phyloP scores from a whole-genome alignment of 768 basidiomycete genomes.

The Hypsizygus marmoreus region DNA sequence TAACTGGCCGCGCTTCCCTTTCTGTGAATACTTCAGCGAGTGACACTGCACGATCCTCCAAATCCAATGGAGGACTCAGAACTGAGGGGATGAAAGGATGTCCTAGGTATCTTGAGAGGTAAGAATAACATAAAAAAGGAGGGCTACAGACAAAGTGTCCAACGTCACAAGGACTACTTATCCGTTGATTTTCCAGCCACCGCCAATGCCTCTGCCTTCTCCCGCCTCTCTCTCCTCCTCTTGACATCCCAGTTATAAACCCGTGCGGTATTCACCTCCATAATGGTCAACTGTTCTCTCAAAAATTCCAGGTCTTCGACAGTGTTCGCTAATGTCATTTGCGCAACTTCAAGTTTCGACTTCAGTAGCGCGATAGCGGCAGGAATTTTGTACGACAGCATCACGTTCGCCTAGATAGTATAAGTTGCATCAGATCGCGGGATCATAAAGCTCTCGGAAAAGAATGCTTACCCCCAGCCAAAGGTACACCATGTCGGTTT shows the following conservation, averaged over 20 bases:
- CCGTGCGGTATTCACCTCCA: conserved; percentile 94
- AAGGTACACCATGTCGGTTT: conserved; percentile 86
- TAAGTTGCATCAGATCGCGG: neutral
- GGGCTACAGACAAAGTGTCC: too few species aligned
- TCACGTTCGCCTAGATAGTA: conserved; percentile 82
- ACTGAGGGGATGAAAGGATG: too few species aligned
- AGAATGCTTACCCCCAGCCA: conserved; percentile 92
- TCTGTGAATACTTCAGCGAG: too few species aligned
- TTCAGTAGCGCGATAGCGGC: conserved; percentile 74
- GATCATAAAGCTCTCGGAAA: neutral
- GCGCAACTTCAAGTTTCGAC: conserved; percentile 74
- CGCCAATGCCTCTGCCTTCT: conserved; percentile 34
- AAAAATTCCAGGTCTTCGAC: conserved; percentile 91
- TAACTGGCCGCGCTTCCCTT: too few species aligned
- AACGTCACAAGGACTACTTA: too few species aligned
- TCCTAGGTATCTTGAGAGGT: too few species aligned
- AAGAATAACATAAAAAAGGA: too few species aligned
- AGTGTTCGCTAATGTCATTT: conserved; percentile 63
- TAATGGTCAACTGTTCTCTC: conserved; percentile 92
- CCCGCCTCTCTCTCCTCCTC: conserved; percentile 62
- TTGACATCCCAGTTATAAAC: conserved; percentile 98
- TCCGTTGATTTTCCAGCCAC: neutral
- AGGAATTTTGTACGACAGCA: conserved; percentile 90
- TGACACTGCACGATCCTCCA: too few species aligned
- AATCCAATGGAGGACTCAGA: too few species aligned